These are phyloP conservation scores for Eucalyptus marginata DNA, from an alignment of 345 rosid species.

Conservation along the genomic window DNA sequence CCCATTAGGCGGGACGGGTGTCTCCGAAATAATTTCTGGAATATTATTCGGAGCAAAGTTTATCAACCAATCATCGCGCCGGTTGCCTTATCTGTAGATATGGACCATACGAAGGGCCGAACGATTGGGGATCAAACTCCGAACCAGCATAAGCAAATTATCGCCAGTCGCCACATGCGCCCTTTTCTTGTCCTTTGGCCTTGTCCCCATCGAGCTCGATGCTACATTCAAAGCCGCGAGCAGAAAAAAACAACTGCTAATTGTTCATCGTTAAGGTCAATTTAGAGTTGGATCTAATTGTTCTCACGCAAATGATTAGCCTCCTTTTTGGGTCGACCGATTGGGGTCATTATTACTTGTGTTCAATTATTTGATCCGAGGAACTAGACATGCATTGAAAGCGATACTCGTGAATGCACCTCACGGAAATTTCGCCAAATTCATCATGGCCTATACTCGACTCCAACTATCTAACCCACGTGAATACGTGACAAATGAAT, in stretches of 20 bases:
- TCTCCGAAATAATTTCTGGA: not conserved
- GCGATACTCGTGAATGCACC: no score
- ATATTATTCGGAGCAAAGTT: not conserved
- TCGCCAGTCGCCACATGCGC: not conserved
- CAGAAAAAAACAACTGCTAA: not conserved
- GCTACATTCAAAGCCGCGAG: not conserved
- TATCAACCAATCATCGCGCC: not conserved
- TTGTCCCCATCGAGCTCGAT: not conserved
- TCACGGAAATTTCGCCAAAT: not conserved
- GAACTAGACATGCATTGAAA: not conserved
- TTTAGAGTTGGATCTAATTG: not conserved
- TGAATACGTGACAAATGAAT: not conserved
- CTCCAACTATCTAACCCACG: fast-evolving
- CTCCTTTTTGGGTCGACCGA: not conserved
- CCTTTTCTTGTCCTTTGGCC: not conserved
- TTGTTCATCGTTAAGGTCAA: not conserved
- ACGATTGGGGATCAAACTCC: not conserved
- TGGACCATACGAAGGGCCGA: not conserved
- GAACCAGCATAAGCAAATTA: not conserved
- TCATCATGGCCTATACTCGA: not conserved
- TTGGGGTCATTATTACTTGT: not conserved
- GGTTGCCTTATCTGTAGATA: not conserved
- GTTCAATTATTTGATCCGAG: not conserved
- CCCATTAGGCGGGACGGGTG: not conserved
- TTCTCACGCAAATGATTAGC: not conserved